A percentile compares a stretch with the other conserved stretches of the same genome.
These are phyloP conservation scores for Boletellus sp. DNA, from an alignment of 768 basidiomycete species.

Conservation along the genomic window DNA sequence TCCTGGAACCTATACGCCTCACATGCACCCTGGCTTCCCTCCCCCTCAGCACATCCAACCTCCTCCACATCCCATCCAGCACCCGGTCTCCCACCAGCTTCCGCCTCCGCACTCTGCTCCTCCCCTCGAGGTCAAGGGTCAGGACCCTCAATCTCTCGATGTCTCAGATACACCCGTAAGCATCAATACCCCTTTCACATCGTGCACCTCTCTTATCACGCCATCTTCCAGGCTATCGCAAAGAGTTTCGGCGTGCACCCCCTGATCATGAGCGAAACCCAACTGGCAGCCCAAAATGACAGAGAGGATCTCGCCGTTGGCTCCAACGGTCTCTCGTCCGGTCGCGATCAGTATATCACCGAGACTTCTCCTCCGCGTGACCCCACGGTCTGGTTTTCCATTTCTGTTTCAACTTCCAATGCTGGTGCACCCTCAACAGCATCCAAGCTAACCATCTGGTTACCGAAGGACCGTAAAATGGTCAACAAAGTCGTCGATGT, in stretches of 20 bases:
- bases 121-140: slow-evolving; percentile 54
- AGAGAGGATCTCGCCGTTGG: slow-evolving; percentile 78
- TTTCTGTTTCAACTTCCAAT: slow-evolving; percentile 50
- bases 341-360: slow-evolving; percentile 58
- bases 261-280: slow-evolving; percentile 63
- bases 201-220: slow-evolving; percentile 5
- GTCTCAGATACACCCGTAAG: slow-evolving; percentile 65
- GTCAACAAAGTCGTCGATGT: slow-evolving; percentile 58
- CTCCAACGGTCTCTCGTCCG: slow-evolving; percentile 64
- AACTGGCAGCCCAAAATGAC: slow-evolving; percentile 49
- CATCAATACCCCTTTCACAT: background rate
- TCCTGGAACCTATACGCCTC: slow-evolving; percentile 49
- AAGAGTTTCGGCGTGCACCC: slow-evolving; percentile 77
- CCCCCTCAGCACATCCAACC: slow-evolving; percentile 38
- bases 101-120: slow-evolving; percentile 13
- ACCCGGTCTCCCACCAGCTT: slow-evolving; percentile 22
- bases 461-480: slow-evolving; percentile 74
- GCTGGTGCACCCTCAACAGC: slow-evolving; percentile 19
- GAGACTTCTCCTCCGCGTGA: slow-evolving; percentile 60
- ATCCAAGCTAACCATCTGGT: slow-evolving; percentile 47
- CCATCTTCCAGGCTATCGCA: slow-evolving; percentile 52
- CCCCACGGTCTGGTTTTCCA: slow-evolving; percentile 54
- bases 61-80: slow-evolving; percentile 34
- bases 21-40: slow-evolving; percentile 60
- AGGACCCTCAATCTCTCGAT: slow-evolving; percentile 77